These are phyloP conservation scores for Russula ochroleuca DNA, from an alignment of 768 basidiomycete genomes.

Conservation along the genomic window DNA sequence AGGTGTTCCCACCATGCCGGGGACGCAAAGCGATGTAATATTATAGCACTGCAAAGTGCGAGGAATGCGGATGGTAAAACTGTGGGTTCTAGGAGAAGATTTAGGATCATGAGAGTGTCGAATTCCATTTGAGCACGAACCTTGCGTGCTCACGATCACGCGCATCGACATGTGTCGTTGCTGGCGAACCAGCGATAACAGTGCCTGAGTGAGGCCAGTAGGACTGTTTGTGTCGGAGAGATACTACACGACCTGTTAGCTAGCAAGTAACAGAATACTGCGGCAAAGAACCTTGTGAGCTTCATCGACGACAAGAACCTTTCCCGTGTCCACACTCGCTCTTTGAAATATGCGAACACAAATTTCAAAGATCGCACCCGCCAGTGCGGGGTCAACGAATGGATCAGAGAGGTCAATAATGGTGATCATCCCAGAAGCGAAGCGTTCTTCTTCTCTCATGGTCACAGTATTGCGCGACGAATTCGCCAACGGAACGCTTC, in stretches of 20 bases:
- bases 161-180: constrained; percentile 71
- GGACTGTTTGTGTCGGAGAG: constrained; percentile 45
- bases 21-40: constrained; percentile 73
- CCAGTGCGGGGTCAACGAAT: constrained; percentile 61
- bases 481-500: constrained; percentile 16
- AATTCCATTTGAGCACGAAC: constrained; percentile 32
- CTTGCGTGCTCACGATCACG: constrained; percentile 72
- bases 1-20: constrained; percentile 73
- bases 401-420: constrained; percentile 72
- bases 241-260: constrained; percentile 45
- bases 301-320: constrained; percentile 68
- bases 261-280: neutral
- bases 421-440: constrained; percentile 54
- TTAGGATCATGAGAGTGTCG: neutral
- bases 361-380: constrained; percentile 69
- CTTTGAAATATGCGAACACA: constrained; percentile 61
- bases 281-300: constrained; percentile 58
- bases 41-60: constrained; percentile 58
- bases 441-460: constrained; percentile 36
- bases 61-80: constrained; percentile 64
- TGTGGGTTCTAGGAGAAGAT: constrained; percentile 52
- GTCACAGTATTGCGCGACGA: constrained; percentile 2
- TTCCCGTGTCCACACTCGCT: constrained; percentile 55
- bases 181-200: constrained; percentile 59
- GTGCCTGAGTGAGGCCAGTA: constrained; percentile 52